Evolutionary conservation across 2,329 filamentous ascomycete genomes (phyloP).

Genomic region (Phoma sp.): DNA sequence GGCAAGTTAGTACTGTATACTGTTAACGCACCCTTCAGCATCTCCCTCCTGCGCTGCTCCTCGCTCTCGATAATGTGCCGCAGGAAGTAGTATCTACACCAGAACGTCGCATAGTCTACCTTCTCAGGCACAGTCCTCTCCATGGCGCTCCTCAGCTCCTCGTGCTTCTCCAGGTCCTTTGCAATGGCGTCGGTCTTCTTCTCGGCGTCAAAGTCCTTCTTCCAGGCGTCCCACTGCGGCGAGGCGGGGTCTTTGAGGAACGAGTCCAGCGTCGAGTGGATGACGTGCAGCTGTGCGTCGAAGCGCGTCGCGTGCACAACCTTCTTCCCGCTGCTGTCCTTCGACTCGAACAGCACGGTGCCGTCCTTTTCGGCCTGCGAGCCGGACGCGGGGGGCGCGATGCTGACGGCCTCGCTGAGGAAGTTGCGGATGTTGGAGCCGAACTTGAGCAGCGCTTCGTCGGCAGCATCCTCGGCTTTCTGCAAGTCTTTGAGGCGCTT

Average conservation of each 20-base stretch:
- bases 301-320: slow-evolving; percentile 95
- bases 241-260: slow-evolving; percentile 83
- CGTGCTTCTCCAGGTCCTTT: slow-evolving; percentile 82
- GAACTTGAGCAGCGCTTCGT: slow-evolving; percentile 92
- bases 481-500: slow-evolving; percentile 89
- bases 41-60: slow-evolving; percentile 84
- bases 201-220: slow-evolving; percentile 77
- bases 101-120: slow-evolving; percentile 89
- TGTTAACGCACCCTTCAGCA: slow-evolving; percentile 85
- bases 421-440: slow-evolving; percentile 90
- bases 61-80: slow-evolving; percentile 92
- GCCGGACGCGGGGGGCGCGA: slow-evolving; percentile 72
- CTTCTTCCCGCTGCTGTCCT: slow-evolving; percentile 85
- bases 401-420: slow-evolving; percentile 86
- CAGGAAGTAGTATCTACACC: slow-evolving; percentile 95
- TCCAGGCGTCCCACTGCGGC: slow-evolving; percentile 77
- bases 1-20: no score
- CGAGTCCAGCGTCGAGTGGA: slow-evolving; percentile 81
- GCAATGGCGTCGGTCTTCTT: slow-evolving; percentile 85
- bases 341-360: slow-evolving; percentile 88
- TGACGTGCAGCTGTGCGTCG: slow-evolving; percentile 93
- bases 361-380: slow-evolving; percentile 55
- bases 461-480: slow-evolving; percentile 91
- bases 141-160: slow-evolving; percentile 87
- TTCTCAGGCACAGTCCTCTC: slow-evolving; percentile 93